Base-by-base conservation (phyloP, 1,139 yeast genomes). In the Suhomyces choctaworum region DNA sequence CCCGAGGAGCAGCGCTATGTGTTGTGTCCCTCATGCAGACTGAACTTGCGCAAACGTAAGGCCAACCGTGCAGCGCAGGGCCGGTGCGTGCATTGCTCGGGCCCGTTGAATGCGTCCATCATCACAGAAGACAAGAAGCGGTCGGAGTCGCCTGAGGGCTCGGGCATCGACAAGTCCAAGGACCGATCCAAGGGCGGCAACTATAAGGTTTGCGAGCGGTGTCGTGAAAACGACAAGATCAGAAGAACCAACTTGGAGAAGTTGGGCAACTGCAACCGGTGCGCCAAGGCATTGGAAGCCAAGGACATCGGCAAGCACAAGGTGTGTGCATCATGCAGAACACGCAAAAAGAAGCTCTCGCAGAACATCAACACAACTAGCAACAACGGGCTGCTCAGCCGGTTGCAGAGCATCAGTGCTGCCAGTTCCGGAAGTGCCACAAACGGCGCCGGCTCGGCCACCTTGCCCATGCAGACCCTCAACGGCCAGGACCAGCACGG, bases 11-110 rank as follows among this genome's bases (percentile, higher is more conserved):
- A 69, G 32, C 65, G 66, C 38, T 80, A 60, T 54, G 85, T 78
- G 1, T 59, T 80, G 35, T 80, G 87, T 58, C 78, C 80, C 2
- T 65, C 64, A 22, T 80, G 87, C 49, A 63, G 87, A 24, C 70
- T 65, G 47, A 70, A 72, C 33, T 60, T 80, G 27, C 63, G 85
- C 39, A 63, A 71, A 4, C 60, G 80, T 32, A 80, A 80, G 48
- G 78, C 79, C 0, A 69, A 66, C 41, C 60, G 87, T 25, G 82
- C 78, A 6, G 78, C 79, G 9, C 74, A 71, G 46, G 86, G 87
- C 1, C 72, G 72, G 47, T 80, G 87, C 58, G 82, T 80, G 7
- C 86, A 80, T 50, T 80, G 87, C 46, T 66, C 80, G 2, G 84
- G 84, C 1, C 80, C 82, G 3, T 64, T 78, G 31, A 78, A 76